Conservation (phyloP, 805 yeast genomes). For the Pichia pseudocactophila region DNA sequence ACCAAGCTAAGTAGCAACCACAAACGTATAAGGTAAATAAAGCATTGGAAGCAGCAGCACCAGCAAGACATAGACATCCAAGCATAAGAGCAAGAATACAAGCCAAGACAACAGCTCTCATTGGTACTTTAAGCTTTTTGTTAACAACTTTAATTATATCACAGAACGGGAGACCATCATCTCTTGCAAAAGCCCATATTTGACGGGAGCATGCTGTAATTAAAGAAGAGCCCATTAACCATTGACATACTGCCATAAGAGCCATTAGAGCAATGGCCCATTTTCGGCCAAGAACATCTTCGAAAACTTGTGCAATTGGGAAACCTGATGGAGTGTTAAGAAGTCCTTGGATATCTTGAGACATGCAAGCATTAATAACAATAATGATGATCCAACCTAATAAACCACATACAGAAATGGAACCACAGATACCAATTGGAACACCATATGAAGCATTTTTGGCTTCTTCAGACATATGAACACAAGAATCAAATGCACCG, state of each 20-base stretch:
- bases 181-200: slow-evolving; percentile 46
- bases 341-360: slow-evolving; percentile 27
- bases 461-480: slow-evolving; percentile 44
- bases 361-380: slow-evolving; percentile 26
- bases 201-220: slow-evolving; percentile 41
- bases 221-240: slow-evolving; percentile 39
- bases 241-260: slow-evolving; percentile 39
- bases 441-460: slow-evolving; percentile 33
- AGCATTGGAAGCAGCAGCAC: slow-evolving; percentile 38
- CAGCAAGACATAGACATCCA: slow-evolving; percentile 35
- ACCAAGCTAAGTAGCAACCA: slow-evolving; percentile 38
- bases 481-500: slow-evolving; percentile 43
- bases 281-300: slow-evolving; percentile 37
- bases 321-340: slow-evolving; percentile 30
- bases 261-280: slow-evolving; percentile 44
- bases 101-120: slow-evolving; percentile 35
- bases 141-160: slow-evolving; percentile 35
- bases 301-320: slow-evolving; percentile 40
- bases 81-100: slow-evolving; percentile 30
- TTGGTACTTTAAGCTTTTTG: slow-evolving; percentile 33
- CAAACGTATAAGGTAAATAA: slow-evolving; percentile 38
- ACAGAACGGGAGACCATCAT: slow-evolving; percentile 40
- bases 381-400: slow-evolving; percentile 37
- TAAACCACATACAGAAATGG: slow-evolving; percentile 34
- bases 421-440: slow-evolving; percentile 41